phyloP scores from a whole-genome alignment of 495 filamentous ascomycete species.

The Thermochaetoides thermophila region DNA sequence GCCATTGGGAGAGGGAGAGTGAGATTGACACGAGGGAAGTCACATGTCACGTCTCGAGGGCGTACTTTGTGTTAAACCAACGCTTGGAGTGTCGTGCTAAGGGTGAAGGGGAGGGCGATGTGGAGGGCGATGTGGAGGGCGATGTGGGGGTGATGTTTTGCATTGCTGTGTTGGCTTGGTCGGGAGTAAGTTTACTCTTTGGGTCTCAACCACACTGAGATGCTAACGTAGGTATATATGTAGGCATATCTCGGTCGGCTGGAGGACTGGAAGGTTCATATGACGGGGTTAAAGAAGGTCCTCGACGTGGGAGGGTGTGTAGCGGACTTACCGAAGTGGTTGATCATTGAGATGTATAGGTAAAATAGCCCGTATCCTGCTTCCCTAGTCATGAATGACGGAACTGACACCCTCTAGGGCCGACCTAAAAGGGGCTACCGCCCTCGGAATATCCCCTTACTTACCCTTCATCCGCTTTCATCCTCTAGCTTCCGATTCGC shows the following conservation, averaged over 20 bases:
- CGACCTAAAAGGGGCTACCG: slow-evolving; percentile 16
- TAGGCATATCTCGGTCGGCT: too few species aligned
- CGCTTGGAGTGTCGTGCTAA: too few species aligned
- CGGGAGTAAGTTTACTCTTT: slow-evolving; percentile 12
- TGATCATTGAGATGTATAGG: slow-evolving; percentile 13
- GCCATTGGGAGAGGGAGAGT: too few species aligned
- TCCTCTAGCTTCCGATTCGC: background rate
- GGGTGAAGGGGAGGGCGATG: too few species aligned
- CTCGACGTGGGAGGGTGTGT: slow-evolving; percentile 13
- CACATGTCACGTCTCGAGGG: slow-evolving; percentile 16
- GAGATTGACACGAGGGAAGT: slow-evolving; percentile 8
- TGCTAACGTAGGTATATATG: too few species aligned
- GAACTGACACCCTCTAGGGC: slow-evolving; percentile 5
- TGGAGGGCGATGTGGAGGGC: slow-evolving; percentile 6
- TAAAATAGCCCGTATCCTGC: slow-evolving; percentile 3
- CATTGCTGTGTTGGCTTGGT: slow-evolving; percentile 14
- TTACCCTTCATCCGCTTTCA: slow-evolving; percentile 6
- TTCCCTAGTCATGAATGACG: background rate
- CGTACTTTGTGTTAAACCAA: slow-evolving; percentile 16
- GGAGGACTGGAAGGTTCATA: slow-evolving; percentile 21
- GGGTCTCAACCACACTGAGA: too few species aligned
- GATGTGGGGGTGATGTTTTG: slow-evolving; percentile 14
- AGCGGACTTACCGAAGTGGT: slow-evolving; percentile 6
- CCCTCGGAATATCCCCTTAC: slow-evolving; percentile 12
- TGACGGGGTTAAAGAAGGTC: slow-evolving; percentile 15